phyloP scores from a whole-genome alignment of 768 basidiomycete species.

The button mushroom (Agaricus bisporus) region DNA sequence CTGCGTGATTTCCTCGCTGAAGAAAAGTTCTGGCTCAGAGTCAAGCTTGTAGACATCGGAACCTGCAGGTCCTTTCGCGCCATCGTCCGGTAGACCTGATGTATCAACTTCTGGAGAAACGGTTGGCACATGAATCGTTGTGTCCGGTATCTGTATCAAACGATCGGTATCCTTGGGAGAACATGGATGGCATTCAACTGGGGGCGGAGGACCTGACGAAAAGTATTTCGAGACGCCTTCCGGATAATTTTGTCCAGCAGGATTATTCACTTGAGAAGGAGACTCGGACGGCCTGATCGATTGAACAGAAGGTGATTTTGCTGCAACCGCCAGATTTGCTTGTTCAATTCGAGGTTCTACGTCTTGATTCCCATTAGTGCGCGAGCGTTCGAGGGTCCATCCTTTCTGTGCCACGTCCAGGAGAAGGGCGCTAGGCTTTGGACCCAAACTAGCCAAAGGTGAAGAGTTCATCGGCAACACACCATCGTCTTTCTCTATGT shows the following conservation, averaged over 20 bases:
- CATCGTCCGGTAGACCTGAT: background rate
- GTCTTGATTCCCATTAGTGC: background rate
- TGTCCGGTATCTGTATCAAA: background rate
- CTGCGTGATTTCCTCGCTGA: background rate
- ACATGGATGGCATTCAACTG: background rate
- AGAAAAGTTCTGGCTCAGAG: background rate
- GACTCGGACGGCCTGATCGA: slow-evolving; percentile 7
- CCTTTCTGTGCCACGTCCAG: slow-evolving; percentile 7
- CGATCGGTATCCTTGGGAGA: background rate
- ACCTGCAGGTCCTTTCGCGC: background rate
- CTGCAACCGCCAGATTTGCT: background rate
- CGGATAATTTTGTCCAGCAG: background rate
- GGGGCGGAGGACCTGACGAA: background rate
- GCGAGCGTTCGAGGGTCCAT: background rate
- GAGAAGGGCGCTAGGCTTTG: slow-evolving; percentile 11
- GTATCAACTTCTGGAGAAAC: background rate
- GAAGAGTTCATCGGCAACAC: slow-evolving; percentile 6
- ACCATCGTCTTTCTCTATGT: slow-evolving; percentile 21
- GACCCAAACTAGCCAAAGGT: background rate
- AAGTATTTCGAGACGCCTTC: slow-evolving; percentile 5
- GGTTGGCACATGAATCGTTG: background rate
- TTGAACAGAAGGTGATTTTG: background rate
- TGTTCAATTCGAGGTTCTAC: background rate
- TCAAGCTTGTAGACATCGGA: background rate
- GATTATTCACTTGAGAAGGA: background rate